Conservation (phyloP, 192 early-diverging fungal genomes). For the Backusella morwellensis region DNA sequence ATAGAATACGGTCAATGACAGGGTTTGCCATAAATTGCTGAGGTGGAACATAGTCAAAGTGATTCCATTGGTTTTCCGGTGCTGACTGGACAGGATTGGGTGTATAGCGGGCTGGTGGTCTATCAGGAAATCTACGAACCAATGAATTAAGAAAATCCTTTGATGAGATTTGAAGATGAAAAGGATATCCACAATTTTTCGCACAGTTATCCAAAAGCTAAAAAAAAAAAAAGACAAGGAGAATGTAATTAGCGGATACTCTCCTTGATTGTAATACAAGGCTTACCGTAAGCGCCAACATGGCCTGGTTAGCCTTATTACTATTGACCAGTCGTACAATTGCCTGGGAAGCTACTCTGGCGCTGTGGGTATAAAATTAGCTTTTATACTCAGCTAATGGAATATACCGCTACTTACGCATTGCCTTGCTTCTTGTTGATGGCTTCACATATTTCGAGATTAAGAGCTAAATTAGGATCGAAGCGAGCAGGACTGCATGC, state of each 20-base stretch:
- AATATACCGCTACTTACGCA: conserved; percentile 51
- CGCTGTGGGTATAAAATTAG: conserved; percentile 39
- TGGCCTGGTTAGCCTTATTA: conserved; percentile 48
- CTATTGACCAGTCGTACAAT: conserved; percentile 66
- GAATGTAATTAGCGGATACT: not conserved
- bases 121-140: conserved; percentile 90
- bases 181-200: conserved; percentile 98
- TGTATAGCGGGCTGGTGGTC: conserved; percentile 49
- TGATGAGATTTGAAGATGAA: conserved; percentile 92
- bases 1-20: conserved; percentile 83
- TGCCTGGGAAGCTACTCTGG: conserved; percentile 70
- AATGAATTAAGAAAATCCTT: conserved; percentile 98
- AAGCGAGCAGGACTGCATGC: conserved; percentile 70
- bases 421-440: conserved; percentile 89
- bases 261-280: not conserved
- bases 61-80: conserved; percentile 36
- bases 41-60: conserved; percentile 16
- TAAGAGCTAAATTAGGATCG: conserved; percentile 82
- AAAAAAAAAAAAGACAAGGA: not conserved
- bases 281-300: conserved; percentile 64
- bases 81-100: conserved; percentile 17
- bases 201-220: conserved; percentile 92
- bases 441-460: conserved; percentile 94
- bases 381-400: not conserved
- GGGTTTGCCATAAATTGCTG: conserved; percentile 47